Evolutionary conservation across 192 early-diverging fungal species (phyloP).

Genomic region (Dimargaris cristalligena): DNA sequence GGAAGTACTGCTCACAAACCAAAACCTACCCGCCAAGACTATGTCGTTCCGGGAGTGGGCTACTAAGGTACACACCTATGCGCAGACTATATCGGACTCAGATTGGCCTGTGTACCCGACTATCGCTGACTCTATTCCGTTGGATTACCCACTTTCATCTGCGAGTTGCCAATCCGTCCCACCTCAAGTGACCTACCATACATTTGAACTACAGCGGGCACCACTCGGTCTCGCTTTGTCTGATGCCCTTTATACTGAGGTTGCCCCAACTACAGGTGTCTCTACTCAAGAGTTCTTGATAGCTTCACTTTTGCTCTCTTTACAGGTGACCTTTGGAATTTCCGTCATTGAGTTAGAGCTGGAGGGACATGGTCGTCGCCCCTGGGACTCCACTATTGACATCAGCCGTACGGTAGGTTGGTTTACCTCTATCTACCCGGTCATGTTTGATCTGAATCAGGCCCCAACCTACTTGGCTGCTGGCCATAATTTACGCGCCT

Average conservation of each 20-base stretch:
- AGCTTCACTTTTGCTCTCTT: neutral
- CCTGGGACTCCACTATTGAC: neutral
- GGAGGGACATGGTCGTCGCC: neutral
- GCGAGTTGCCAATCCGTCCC: neutral
- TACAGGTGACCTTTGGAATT: neutral
- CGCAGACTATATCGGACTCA: neutral
- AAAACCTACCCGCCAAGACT: constrained; percentile 13
- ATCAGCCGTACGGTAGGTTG: neutral
- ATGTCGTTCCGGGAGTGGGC: constrained; percentile 16
- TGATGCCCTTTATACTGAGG: neutral
- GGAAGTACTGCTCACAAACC: constrained; percentile 6
- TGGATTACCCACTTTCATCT: too few relatives aligned
- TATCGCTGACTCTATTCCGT: neutral
- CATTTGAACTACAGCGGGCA: too few relatives aligned
- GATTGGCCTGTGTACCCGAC: neutral
- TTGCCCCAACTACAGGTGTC: neutral
- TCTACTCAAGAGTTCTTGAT: neutral
- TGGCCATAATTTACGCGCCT: neutral
- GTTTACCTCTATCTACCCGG: neutral
- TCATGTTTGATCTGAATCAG: neutral
- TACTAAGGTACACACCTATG: neutral
- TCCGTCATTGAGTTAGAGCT: neutral
- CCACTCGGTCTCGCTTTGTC: neutral
- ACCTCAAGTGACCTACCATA: neutral
- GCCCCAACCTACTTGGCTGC: neutral